phyloP scores from a whole-genome alignment of 495 filamentous ascomycete genomes.

The Neurospora sp. region DNA sequence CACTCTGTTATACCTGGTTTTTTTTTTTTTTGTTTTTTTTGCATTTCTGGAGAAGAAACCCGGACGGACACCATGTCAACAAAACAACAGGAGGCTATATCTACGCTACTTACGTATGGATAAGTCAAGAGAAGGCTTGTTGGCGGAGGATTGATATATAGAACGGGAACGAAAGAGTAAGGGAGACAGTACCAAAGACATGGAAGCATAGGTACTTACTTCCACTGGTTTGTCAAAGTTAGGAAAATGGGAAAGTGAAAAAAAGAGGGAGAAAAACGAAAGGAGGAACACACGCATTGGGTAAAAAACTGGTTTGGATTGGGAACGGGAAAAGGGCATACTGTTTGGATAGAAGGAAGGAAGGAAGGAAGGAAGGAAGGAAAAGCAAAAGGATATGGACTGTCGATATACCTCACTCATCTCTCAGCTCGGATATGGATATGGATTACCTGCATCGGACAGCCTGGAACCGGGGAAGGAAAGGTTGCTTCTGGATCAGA shows the following conservation, averaged over 20 bases:
- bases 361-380: background rate
- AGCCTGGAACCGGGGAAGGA: background rate
- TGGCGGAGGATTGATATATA: background rate
- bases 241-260: background rate
- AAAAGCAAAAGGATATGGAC: background rate
- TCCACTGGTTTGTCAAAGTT: background rate
- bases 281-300: background rate
- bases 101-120: background rate
- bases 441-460: background rate
- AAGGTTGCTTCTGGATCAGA: no score
- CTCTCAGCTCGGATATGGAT: background rate
- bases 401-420: background rate
- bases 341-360: background rate
- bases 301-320: background rate
- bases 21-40: background rate
- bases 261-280: background rate
- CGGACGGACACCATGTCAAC: background rate
- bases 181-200: background rate
- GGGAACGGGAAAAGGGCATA: background rate
- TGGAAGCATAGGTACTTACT: background rate
- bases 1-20: background rate
- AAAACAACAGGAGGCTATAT: background rate
- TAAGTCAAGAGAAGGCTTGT: background rate
- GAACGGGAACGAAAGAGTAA: background rate
- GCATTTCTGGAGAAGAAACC: background rate